These are phyloP conservation scores for Albifimbria verrucaria DNA, from an alignment of 2,329 filamentous ascomycete genomes.

Conservation along the genomic window DNA sequence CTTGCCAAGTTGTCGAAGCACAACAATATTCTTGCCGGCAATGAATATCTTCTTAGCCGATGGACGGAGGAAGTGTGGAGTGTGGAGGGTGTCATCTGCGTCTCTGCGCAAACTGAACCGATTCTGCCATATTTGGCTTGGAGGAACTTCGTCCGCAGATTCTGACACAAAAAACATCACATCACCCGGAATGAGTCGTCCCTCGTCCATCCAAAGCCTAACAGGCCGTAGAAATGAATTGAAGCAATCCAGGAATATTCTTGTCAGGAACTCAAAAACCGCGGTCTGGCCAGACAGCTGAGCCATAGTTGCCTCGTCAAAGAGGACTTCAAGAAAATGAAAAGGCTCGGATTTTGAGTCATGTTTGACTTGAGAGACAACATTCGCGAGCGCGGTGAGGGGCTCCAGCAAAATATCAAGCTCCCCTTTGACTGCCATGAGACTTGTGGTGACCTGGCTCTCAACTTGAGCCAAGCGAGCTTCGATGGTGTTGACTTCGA, in stretches of 20 bases:
- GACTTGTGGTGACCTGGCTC: constrained; percentile 59
- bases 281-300: constrained; percentile 65
- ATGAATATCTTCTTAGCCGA: constrained; percentile 73
- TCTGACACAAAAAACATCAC: constrained; percentile 74
- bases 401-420: constrained; percentile 51
- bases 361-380: constrained; percentile 56
- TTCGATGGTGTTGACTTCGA: constrained; percentile 56
- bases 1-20: constrained; percentile 69
- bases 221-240: constrained; percentile 79
- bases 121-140: constrained; percentile 70
- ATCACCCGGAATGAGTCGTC: constrained; percentile 62
- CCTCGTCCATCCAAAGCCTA: constrained; percentile 78
- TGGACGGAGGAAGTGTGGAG: constrained; percentile 71
- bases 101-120: constrained; percentile 67
- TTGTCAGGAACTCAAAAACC: constrained; percentile 61
- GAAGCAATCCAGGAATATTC: constrained; percentile 77
- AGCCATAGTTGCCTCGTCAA: constrained; percentile 63
- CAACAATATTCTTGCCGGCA: constrained; percentile 82
- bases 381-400: constrained; percentile 56
- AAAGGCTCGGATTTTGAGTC: constrained; percentile 55
- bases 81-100: constrained; percentile 57
- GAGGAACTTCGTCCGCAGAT: constrained; percentile 51
- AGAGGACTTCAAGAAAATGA: constrained; percentile 75
- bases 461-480: constrained; percentile 52
- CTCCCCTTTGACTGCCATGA: constrained; percentile 59